Base-by-base conservation (phyloP, 768 basidiomycete genomes). In the Auricularia heimuer region DNA sequence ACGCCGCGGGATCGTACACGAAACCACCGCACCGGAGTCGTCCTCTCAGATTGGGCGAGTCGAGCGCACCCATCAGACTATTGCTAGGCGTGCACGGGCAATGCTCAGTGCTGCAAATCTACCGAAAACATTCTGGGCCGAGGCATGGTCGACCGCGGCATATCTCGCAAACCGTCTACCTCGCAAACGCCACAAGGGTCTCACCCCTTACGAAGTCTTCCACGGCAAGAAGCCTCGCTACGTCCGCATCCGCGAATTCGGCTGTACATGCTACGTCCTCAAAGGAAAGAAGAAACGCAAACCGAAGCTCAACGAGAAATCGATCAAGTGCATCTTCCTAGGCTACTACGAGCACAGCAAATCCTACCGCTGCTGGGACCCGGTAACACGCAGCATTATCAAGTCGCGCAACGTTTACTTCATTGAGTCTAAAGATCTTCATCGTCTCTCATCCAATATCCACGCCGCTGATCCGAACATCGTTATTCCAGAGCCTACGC, bases 281-380 rank as follows among this genome's bases (percentile, higher is more conserved):
- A 45, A 45, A 18, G 18, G 44, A 10, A 45, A 45, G 44, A 45
- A 45, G 18, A 10, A 45, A 10, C 44, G 44, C 44, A 45, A 45
- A 29, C 29, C 29, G 44, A 45, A 45, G 18, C 44, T 45, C 44
- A 45, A 45, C 44, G 10, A 11, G 18, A 45, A 45, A 18, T 68
- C 68, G 3, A 11, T 63, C 4, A 65, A 64, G 24, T 70, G 67
- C 65, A 68, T 60, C 0, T 67, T 69, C 64, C 36, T 71, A 21
- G 68, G 71, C 2, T 65, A 63, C 39, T 64, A 54, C 0, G 29
- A 64, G 14, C 51, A 68, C 24, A 36, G 58, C 3, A 65, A 62
- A 12, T 65, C 67, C 29, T 72, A 67, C 58, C 58, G 65, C 44
- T 45, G 44, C 44, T 45, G 44, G 44, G 44, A 45, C 44, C 10